Evolutionary conservation across 495 filamentous ascomycete genomes (phyloP).

Genomic region (Neurospora sp.): DNA sequence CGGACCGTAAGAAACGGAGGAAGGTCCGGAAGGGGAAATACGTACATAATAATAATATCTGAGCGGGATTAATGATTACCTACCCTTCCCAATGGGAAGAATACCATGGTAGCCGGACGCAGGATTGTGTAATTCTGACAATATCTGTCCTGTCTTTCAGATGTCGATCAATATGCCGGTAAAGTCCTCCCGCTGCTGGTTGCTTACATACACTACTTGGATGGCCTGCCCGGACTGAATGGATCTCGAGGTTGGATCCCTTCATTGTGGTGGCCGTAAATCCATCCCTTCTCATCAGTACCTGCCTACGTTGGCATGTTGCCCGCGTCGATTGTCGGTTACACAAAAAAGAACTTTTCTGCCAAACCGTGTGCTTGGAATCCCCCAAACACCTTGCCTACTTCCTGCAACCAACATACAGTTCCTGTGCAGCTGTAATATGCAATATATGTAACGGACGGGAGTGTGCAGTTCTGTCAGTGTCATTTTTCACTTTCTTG

Average conservation of each 20-base stretch:
- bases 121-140: neutral
- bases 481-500: neutral
- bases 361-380: neutral
- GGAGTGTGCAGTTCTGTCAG: neutral
- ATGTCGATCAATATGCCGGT: neutral
- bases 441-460: neutral
- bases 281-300: neutral
- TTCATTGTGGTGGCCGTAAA: neutral
- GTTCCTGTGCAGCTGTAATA: neutral
- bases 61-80: neutral
- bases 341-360: neutral
- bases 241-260: neutral
- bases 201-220: neutral
- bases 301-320: neutral
- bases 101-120: neutral
- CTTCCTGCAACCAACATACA: neutral
- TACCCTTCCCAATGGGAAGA: neutral
- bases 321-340: neutral
- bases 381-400: neutral
- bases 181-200: neutral
- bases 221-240: neutral
- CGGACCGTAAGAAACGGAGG: neutral
- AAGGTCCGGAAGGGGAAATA: neutral
- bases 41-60: neutral
- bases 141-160: neutral